Evolutionary conservation across 1,284 basidiomycete genomes (phyloP).

Genomic region (Athelia psychrophila): DNA sequence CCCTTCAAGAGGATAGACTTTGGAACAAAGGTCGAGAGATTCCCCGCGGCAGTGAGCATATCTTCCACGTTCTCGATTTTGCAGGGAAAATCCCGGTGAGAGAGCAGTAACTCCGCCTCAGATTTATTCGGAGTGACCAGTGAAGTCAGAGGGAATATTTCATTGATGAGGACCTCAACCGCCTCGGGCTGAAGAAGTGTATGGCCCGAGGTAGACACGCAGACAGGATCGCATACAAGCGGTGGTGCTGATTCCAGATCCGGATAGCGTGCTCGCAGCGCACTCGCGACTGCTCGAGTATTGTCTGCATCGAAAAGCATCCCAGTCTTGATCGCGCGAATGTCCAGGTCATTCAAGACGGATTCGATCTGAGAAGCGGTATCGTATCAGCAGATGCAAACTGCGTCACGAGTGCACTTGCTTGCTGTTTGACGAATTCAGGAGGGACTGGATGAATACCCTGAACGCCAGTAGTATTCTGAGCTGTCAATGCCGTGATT

Average conservation of each 20-base stretch:
- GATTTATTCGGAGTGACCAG: slow-evolving; percentile 88
- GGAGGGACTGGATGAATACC: slow-evolving; percentile 64
- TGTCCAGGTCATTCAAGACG: slow-evolving; percentile 74
- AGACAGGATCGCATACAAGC: slow-evolving; percentile 87
- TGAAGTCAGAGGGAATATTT: slow-evolving; percentile 71
- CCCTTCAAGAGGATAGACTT: slow-evolving; percentile 83
- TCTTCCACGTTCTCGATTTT: slow-evolving; percentile 52
- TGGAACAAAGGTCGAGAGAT: slow-evolving; percentile 50
- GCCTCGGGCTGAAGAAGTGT: slow-evolving; percentile 72
- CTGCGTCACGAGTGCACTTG: slow-evolving; percentile 28
- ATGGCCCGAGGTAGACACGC: slow-evolving; percentile 91
- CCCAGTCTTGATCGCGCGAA: slow-evolving; percentile 86
- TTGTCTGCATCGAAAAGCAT: slow-evolving; percentile 71
- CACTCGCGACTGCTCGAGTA: slow-evolving; percentile 39
- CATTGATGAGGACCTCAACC: slow-evolving; percentile 52
- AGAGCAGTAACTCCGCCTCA: slow-evolving; percentile 76
- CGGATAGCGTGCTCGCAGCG: slow-evolving; percentile 40
- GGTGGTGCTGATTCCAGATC: slow-evolving; percentile 34
- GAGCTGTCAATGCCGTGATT: slow-evolving; percentile 87
- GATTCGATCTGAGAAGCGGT: slow-evolving; percentile 58
- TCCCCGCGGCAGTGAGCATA: slow-evolving; percentile 61
- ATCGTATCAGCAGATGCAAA: not conserved
- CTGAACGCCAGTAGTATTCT: slow-evolving; percentile 88
- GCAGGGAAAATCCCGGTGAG: slow-evolving; percentile 23
- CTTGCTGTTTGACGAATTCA: slow-evolving; percentile 72